A percentile compares a stretch with the other conserved stretches of the same genome.
Evolutionary conservation across 495 filamentous ascomycete genomes (phyloP).

Genomic region (Trypethelium eluteriae): DNA sequence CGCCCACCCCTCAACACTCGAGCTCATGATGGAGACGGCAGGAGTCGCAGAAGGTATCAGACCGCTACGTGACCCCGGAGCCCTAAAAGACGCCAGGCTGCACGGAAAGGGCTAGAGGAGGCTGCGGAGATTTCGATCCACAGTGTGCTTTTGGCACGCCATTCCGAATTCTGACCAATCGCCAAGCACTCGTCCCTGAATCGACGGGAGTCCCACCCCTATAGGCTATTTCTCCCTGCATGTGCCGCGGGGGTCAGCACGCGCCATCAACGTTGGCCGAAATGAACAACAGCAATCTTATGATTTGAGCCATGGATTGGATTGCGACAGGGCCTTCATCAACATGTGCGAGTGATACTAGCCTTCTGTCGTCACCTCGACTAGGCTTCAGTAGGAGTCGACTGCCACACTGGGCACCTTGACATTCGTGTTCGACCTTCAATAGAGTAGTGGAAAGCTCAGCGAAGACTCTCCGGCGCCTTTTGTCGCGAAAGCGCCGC

Average conservation of each 20-base stretch:
- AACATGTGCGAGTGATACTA: not conserved
- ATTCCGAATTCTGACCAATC: not conserved
- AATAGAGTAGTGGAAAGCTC: not conserved
- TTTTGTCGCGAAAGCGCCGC: constrained; percentile 6
- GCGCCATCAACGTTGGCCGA: not conserved
- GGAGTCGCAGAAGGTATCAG: constrained; percentile 2
- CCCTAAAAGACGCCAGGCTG: not conserved
- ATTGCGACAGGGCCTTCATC: not conserved
- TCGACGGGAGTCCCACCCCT: not conserved
- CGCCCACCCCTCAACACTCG: not conserved
- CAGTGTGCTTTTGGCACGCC: not conserved
- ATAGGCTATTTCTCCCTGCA: constrained; percentile 1
- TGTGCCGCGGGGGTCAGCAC: not conserved
- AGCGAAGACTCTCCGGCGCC: constrained; percentile 1
- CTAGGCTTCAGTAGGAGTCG: too few species aligned
- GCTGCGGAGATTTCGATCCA: constrained; percentile 8
- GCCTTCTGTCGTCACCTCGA: not conserved
- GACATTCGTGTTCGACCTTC: not conserved
- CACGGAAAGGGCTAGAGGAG: not conserved
- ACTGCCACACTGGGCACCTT: not conserved
- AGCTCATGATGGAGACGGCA: constrained; percentile 5
- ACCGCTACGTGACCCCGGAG: not conserved
- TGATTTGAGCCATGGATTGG: not conserved
- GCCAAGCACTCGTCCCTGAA: not conserved
- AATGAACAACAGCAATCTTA: constrained; percentile 8